Evolutionary conservation across 1,284 basidiomycete genomes (phyloP), one percentile per base, ranked within the genome.

Genomic region (Heterobasidion irregulare): DNA sequence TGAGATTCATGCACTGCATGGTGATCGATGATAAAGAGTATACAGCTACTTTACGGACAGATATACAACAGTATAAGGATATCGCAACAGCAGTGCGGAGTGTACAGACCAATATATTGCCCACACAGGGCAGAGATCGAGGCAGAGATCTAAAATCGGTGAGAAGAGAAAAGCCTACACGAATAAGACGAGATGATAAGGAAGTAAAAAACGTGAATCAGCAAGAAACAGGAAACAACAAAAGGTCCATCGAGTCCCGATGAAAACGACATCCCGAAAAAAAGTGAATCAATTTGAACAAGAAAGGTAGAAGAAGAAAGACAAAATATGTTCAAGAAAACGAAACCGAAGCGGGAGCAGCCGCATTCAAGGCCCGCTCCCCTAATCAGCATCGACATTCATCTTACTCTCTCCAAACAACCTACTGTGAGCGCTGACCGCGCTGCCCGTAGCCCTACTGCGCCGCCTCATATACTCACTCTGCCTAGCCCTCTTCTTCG

Each of bases 401-500:
- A 41, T 41, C 12, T n/a, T 41, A 10, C 12, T 12, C 38, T n/a
- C 12, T 10, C 38, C 6, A 41, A 41, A 41, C n/a, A n/a, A 41
- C 38, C n/a, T 7, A 41, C 38, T 41, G 10, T 10, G 3, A 41
- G 38, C 38, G n/a, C 38, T n/a, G n/a, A 41, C 38, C 12, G 38
- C n/a, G n/a, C n/a, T 41, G 10, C 38, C 38, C 38, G 38, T 41
- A 41, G 38, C 38, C 38, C 38, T 10, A 41, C 67, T 72, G 55
- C 61, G 63, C 50, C 71, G 61, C 16, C 68, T 60, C 36, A 64
- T 62, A 63, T 82, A 82, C 71, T 90, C 85, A 61, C 82, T 88
- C 73, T 85, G 82, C 62, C 84, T 75, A 43, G 76, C 78, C 56
- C 78, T 72, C 69, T 79, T 85, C 77, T 83, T 86, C 63, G 80